Conservation (phyloP, 352 stramenopile genomes). For the Pythium grandisporangium region DNA sequence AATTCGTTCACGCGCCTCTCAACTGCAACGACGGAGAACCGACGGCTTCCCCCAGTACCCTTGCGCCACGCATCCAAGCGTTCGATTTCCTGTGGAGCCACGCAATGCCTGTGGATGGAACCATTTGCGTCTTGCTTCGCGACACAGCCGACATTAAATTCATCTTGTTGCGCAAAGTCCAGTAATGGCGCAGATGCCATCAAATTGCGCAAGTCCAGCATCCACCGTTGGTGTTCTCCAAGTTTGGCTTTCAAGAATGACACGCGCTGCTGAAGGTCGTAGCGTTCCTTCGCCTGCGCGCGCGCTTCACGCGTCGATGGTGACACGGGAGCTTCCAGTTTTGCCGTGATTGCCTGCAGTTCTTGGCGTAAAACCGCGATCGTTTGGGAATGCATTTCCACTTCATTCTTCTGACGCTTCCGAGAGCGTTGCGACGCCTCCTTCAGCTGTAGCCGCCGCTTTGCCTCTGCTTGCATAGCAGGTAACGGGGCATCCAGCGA, state of each 20-base stretch:
- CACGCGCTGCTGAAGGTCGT: constrained; percentile 23
- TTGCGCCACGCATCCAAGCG: constrained; percentile 19
- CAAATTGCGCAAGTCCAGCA: constrained; percentile 30
- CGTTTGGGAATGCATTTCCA: constrained; percentile 15
- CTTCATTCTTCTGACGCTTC: constrained; percentile 49
- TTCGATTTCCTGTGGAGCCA: no score
- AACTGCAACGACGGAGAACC: constrained; percentile 24
- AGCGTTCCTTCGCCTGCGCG: constrained; percentile 7
- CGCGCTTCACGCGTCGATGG: background rate
- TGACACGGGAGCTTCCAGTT: constrained; percentile 7
- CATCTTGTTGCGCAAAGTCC: constrained; percentile 11
- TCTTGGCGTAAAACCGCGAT: constrained; percentile 25
- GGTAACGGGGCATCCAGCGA: no score
- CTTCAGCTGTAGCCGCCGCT: constrained; percentile 12
- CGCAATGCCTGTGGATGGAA: no score
- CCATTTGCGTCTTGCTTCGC: background rate
- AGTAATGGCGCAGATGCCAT: constrained; percentile 44
- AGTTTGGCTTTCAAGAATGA: constrained; percentile 34
- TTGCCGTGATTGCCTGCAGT: constrained; percentile 16
- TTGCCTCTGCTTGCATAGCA: background rate
- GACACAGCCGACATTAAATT: background rate
- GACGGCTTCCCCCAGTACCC: no score
- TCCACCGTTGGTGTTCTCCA: constrained; percentile 34
- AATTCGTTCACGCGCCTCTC: constrained; percentile 17
- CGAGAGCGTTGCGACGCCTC: constrained; percentile 14